A percentile compares a stretch with the other conserved stretches of the same genome.
These are phyloP conservation scores for Dictyostelium firmibasis DNA, from an alignment of 78 protist species.

Conservation along the genomic window DNA sequence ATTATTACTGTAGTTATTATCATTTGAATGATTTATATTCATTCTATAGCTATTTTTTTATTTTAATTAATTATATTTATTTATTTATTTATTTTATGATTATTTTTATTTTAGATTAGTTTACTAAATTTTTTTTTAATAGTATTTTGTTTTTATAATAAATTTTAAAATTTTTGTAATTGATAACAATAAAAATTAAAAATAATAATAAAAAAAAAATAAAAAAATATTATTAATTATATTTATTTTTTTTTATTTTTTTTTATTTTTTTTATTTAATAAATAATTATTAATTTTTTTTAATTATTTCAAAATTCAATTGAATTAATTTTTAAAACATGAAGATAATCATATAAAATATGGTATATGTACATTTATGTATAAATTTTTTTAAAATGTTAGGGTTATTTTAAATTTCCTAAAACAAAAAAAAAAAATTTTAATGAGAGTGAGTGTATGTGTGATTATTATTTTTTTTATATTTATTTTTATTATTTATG, in stretches of 20 bases:
- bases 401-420: background rate
- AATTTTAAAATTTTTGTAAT: background rate
- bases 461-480: background rate
- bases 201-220: too few species aligned
- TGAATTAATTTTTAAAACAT: background rate
- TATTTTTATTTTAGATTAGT: background rate
- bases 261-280: background rate
- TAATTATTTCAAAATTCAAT: background rate
- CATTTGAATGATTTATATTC: background rate
- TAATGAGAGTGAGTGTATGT: background rate
- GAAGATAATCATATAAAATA: background rate
- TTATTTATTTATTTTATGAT: background rate
- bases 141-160: background rate
- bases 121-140: background rate
- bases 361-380: background rate
- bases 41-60: background rate
- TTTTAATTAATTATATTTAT: too few species aligned
- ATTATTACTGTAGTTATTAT: background rate
- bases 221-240: too few species aligned
- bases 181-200: too few species aligned
- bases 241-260: too few species aligned
- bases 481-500: background rate
- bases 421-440: background rate
- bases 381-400: background rate
- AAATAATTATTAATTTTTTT: background rate